phyloP scores from a whole-genome alignment of 2,329 filamentous ascomycete genomes.

The Botrytis pseudocinerea region DNA sequence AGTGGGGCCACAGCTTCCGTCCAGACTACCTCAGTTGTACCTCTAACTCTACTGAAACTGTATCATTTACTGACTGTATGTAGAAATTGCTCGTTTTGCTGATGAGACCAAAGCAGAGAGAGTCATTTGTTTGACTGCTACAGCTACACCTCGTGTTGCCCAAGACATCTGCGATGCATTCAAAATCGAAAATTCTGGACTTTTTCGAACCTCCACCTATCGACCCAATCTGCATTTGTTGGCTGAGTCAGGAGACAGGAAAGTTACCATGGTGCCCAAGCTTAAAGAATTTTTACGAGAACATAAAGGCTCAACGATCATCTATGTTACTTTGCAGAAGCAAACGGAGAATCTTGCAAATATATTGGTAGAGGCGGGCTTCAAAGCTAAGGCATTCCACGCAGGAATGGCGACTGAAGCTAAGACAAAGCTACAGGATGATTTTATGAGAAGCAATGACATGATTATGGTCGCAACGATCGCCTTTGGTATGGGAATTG shows the following conservation, averaged over 20 bases:
- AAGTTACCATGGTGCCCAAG: slow-evolving; percentile 48
- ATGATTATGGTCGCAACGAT: slow-evolving; percentile 56
- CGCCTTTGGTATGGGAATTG: slow-evolving; percentile 62
- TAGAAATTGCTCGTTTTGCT: slow-evolving; percentile 54
- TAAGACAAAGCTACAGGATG: slow-evolving; percentile 52
- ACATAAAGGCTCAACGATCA: slow-evolving; percentile 56
- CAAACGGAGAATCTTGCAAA: slow-evolving; percentile 50
- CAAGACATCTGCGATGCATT: slow-evolving; percentile 56
- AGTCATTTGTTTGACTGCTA: slow-evolving; percentile 61
- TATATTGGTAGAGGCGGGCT: slow-evolving; percentile 43
- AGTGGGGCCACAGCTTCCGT: slow-evolving; percentile 54
- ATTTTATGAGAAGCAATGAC: slow-evolving; percentile 51
- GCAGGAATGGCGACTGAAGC: slow-evolving; percentile 50
- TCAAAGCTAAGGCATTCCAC: slow-evolving; percentile 51
- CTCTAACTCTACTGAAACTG: not conserved
- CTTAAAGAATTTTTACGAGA: slow-evolving; percentile 51
- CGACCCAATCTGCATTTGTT: slow-evolving; percentile 55
- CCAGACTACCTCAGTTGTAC: slow-evolving; percentile 51
- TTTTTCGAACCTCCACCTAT: slow-evolving; percentile 61
- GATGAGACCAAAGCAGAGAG: slow-evolving; percentile 57
- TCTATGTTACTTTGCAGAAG: slow-evolving; percentile 61
- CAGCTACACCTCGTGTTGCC: slow-evolving; percentile 57
- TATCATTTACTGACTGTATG: slow-evolving; percentile 19
- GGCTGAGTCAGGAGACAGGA: slow-evolving; percentile 47
- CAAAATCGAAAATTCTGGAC: slow-evolving; percentile 48